A percentile compares a stretch with the other conserved stretches of the same genome.
These are phyloP conservation scores for Escovopsis sp. DNA, from an alignment of 2,329 filamentous ascomycete genomes.

Conservation along the genomic window DNA sequence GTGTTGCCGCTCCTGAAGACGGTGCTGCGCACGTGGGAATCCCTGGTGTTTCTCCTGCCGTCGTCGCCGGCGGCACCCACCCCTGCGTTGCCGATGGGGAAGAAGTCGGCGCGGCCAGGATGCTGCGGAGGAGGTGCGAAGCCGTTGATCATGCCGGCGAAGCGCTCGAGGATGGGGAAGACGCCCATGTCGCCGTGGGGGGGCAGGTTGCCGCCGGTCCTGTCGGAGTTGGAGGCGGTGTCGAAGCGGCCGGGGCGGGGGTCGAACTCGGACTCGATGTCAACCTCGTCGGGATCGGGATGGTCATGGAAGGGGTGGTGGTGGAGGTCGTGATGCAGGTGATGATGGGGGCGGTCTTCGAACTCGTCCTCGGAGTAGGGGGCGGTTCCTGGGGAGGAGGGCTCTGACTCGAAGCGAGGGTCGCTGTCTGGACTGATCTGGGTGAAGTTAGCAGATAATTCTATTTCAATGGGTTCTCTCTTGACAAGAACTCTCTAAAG, in stretches of 20 bases:
- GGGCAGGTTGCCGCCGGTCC: constrained; percentile 1
- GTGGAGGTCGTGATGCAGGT: constrained; percentile 1
- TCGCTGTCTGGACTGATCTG: constrained; percentile 44
- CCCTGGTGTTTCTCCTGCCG: constrained; percentile 9
- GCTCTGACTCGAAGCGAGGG: constrained; percentile 31
- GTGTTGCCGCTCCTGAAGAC: constrained; percentile 26
- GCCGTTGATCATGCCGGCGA: constrained; percentile 28
- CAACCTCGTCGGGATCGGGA: constrained; percentile 43
- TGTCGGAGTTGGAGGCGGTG: too few species aligned
- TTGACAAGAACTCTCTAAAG: too few species aligned
- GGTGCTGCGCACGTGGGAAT: constrained; percentile 19
- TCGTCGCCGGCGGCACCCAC: too few species aligned
- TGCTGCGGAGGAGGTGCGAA: constrained; percentile 10
- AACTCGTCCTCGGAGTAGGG: constrained; percentile 4
- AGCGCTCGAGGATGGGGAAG: constrained; percentile 25
- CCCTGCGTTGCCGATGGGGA: too few species aligned
- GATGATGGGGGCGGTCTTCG: constrained; percentile 12
- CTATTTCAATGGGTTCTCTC: too few species aligned
- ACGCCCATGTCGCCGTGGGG: constrained; percentile 14
- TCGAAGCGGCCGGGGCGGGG: too few species aligned
- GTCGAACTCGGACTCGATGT: constrained; percentile 39
- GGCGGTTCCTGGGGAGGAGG: constrained; percentile 16
- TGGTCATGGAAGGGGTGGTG: not conserved
- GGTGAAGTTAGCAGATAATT: too few species aligned
- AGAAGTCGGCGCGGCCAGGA: constrained; percentile 6